Evolutionary conservation across 495 filamentous ascomycete genomes (phyloP), one percentile per base, ranked within the genome.

Genomic region (Penicillium egyptiacum): DNA sequence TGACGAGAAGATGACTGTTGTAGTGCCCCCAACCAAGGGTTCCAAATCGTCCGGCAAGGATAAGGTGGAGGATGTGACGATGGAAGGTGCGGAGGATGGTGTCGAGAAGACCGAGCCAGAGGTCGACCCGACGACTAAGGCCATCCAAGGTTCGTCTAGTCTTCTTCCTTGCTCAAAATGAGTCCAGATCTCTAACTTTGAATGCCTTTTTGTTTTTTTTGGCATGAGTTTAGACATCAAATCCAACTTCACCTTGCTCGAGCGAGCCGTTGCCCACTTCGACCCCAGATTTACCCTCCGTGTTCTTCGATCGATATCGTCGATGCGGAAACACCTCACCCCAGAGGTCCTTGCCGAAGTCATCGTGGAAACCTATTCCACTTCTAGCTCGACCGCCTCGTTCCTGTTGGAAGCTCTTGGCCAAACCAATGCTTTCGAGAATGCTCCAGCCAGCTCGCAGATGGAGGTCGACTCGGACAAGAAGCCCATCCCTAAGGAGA

Each of bases 231-330:
- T 62, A 95, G 94, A 96, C 69, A 96, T 98, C 80, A 92, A 92
- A 76, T 84, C 81, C 80, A 96, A 96, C 75, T 96, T 96, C 68
- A 81, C 82, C 51, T 83, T 97, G 26, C 83, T 98, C 57, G 92
- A 96, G 62, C 89, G 91, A 67, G 94, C 94, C 60, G 92, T 98
- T 57, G 77, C 87, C 59, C 83, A 96, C 64, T 98, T 98, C 69
- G 94, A 98, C 77, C 84, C 92, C 49, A 87, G 94, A 75, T 98
- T 96, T 75, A 89, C 92, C 46, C 86, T 98, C 54, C 83, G 95
- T 60, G 94, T 94, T 54, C 83, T 98, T 53, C 88, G 94, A 50
- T 96, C 92, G 55, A 95, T 96, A 75, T 96, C 94, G 39, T 91
- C 91, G 55, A 86, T 98, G 72, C 90, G 94, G 69, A 97, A 97